Base-by-base conservation (phyloP, 225 moss, liverwort and hornwort genomes). In the Pseudoscleropodium purum region DNA sequence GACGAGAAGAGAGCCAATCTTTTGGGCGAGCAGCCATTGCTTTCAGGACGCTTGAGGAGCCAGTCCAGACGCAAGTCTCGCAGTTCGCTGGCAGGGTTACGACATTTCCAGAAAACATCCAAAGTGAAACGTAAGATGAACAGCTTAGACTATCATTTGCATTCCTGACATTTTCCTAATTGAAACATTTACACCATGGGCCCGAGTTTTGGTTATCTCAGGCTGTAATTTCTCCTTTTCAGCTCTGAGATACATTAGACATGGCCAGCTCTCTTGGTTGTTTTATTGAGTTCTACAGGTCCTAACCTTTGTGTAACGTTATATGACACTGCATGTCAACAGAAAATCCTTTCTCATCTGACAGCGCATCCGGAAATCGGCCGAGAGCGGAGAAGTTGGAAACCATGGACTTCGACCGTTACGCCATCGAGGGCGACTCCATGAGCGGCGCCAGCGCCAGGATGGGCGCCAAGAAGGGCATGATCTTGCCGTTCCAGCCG, bases 401-500 rank as follows among this genome's bases (percentile, higher is more conserved):
- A 60, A 88, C 47, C 29, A 75, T 86, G 65, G 70, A 85, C 49
- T 24, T 88, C 10, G 90, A 92, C 82, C 57, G 24, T 27, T 59
- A 16, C 47, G 73, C 88, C 18, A n/a, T 88, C 30, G 74, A 56
- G 62, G 66, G 84, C 24, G n/a, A 90, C 60, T 69, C 63, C 57
- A 19, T 15, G 68, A 47, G 67, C 47, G 72, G 61, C 31, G 84
- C 25, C 30, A 89, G 79, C 54, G 64, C 76, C 51, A 81, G 68
- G 84, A 74, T 41, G 65, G 92, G 91, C 21, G 63, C 31, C 15
- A 94, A 81, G 86, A 94, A 84, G 87, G 95, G 96, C 86, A 94
- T 96, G 96, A 93, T 95, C 54, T 81, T 97, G 81, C 96, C 96
- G 26, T 97, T 97, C 54, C 91, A 92, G 87, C 96, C 95, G 64